Evolutionary conservation across 345 rosid genomes (phyloP).

Genomic region (Tarenaya hassleriana): DNA sequence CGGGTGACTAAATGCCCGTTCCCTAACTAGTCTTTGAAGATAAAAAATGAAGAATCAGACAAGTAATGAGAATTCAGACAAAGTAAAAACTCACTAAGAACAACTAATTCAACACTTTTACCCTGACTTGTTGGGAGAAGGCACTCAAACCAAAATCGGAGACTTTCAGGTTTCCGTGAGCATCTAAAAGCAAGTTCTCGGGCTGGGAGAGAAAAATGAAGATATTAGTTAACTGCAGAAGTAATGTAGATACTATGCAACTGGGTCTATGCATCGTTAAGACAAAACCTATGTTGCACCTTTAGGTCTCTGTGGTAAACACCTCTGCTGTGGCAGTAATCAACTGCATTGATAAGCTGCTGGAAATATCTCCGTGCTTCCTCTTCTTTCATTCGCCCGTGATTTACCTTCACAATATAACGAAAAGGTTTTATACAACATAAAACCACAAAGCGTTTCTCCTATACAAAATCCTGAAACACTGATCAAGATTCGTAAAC

Average conservation of each 20-base stretch:
- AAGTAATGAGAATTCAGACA: neutral
- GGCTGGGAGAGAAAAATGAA: conserved; percentile 38
- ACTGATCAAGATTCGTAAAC: neutral
- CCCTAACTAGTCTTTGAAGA: no score
- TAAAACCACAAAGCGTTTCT: neutral
- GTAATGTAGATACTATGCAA: neutral
- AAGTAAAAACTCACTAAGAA: neutral
- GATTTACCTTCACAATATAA: conserved; percentile 55
- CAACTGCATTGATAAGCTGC: conserved; percentile 85
- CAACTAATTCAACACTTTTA: conserved; percentile 30
- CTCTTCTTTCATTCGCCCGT: conserved; percentile 81
- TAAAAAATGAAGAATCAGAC: neutral
- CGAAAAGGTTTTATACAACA: conserved; percentile 16
- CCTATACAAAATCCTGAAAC: conserved; percentile 7
- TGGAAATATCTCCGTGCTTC: conserved; percentile 91
- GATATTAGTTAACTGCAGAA: conserved; percentile 3
- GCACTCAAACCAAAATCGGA: conserved; percentile 91
- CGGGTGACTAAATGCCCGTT: neutral
- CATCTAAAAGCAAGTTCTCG: conserved; percentile 80
- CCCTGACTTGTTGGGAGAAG: conserved; percentile 73
- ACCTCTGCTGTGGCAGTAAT: conserved; percentile 88
- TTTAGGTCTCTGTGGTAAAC: conserved; percentile 83
- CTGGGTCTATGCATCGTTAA: conserved; percentile 12
- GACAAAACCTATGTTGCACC: conserved; percentile 37
- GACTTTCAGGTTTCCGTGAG: conserved; percentile 71